Evolutionary conservation across 352 stramenopile genomes (phyloP).

Genomic region (Phytophthora sansomeana): DNA sequence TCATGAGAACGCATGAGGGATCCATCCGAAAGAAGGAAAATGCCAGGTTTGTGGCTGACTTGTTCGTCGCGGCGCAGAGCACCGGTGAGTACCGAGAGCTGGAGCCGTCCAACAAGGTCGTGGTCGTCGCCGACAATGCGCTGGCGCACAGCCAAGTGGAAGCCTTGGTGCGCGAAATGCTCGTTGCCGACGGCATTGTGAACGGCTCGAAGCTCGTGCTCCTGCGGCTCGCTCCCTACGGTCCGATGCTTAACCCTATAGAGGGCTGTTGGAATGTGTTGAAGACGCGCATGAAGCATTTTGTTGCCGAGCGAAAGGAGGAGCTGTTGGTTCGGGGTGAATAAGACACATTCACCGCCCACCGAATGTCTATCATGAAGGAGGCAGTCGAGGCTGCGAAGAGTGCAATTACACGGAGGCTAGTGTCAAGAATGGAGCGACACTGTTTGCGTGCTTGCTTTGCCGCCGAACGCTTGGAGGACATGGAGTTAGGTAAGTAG

Average conservation of each 20-base stretch:
- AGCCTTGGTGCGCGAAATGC: background rate
- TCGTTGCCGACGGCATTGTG: too few species aligned
- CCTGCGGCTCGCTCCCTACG: background rate
- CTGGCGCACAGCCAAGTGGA: background rate
- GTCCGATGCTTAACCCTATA: background rate
- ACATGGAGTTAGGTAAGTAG: too few species aligned
- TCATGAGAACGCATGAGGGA: constrained; percentile 1
- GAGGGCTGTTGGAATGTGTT: constrained; percentile 1
- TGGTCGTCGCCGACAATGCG: constrained; percentile 8
- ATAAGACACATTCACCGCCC: background rate
- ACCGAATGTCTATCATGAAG: background rate
- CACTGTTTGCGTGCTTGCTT: too few species aligned
- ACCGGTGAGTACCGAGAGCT: background rate
- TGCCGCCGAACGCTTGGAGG: too few species aligned
- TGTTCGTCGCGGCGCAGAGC: constrained; percentile 4
- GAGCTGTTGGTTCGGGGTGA: background rate
- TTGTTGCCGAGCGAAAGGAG: background rate
- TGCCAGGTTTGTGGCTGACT: constrained; percentile 1
- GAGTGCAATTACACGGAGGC: too few species aligned
- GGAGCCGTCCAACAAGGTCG: background rate
- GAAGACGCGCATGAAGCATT: background rate
- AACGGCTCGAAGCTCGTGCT: background rate
- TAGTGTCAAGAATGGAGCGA: too few species aligned
- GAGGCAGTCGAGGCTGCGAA: background rate
- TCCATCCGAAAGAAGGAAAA: constrained; percentile 2